Conservation (phyloP, 805 yeast species). For the Candida verbasci region DNA sequence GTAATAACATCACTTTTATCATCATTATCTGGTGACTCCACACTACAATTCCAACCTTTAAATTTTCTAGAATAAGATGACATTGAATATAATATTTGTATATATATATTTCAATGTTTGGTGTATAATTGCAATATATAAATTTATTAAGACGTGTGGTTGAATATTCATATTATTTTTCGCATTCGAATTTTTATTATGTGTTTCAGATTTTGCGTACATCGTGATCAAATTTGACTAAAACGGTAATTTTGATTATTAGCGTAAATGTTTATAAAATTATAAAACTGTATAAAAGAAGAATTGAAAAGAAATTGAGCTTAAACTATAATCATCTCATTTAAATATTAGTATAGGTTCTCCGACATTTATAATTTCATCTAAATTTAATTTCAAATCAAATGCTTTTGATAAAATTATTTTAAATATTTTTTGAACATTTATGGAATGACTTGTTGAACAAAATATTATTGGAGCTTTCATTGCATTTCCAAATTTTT, state of each 20-base stretch:
- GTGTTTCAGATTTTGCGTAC: not conserved
- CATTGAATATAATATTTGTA: too few species aligned
- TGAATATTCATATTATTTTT: too few species aligned
- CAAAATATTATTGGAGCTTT: constrained; percentile 80
- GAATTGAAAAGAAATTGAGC: constrained; percentile 3
- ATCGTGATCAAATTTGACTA: not conserved
- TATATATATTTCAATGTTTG: too few species aligned
- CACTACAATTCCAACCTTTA: constrained; percentile 32
- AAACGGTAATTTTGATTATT: too few species aligned
- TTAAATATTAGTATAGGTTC: constrained; percentile 82
- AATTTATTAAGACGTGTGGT: too few species aligned
- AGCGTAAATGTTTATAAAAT: too few species aligned
- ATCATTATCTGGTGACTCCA: constrained; percentile 11
- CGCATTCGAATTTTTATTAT: not conserved
- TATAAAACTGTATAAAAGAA: too few species aligned
- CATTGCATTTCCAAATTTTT: constrained; percentile 85
- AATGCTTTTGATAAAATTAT: constrained; percentile 86
- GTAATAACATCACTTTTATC: constrained; percentile 1
- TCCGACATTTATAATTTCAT: constrained; percentile 81
- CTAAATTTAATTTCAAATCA: constrained; percentile 75
- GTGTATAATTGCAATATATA: too few species aligned
- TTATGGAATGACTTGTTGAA: constrained; percentile 88
- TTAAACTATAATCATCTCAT: too few species aligned
- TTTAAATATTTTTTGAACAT: constrained; percentile 90
- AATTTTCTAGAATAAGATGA: not conserved